Base-by-base conservation (phyloP, 805 yeast species). In the Tetrapisispora phaffii region DNA sequence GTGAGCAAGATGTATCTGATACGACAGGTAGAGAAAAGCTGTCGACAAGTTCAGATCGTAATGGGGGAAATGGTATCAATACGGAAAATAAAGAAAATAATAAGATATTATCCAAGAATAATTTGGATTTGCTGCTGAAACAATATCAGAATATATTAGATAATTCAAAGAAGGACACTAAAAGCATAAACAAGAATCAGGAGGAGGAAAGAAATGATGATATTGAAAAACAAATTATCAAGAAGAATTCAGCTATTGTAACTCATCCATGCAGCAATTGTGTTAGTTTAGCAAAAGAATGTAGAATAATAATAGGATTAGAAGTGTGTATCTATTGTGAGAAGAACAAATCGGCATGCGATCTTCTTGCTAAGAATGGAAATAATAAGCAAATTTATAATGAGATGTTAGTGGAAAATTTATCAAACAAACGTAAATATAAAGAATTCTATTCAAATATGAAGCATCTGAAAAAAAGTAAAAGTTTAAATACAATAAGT, bases 201-300 rank as follows among this genome's bases (percentile, higher is more conserved):
- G 20, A 12, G 34, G 42, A 21, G 4, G 19, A 10, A 3, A 16
- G 17, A 32, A 26, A 7, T 7, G 29, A 3, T 4, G 10, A 7
- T 7, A 20, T n/a, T 8, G 8, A 6, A 4, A 31, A 31, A 13
- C n/a, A 29, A 9, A 21, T 21, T 5, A 26, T 22, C 1, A 8
- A 23, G 26, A 24, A 17, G 37, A 32, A 20, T 16, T 36, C 44
- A 9, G 37, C 16, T n/a, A 38, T 29, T 36, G n/a, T 44, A 13
- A 54, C 50, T 17, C 49, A 52, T 7, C 90, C 94, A 0, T 88
- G 96, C 59, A 95, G 85, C 57, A 86, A 81, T 53, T 89, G 97
- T 62, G 71, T 94, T 35, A 69, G 88, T 47, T 71, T 89, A 40
- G 85, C 85, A 58, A 82, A 83, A 20, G 78, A 84, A 51, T 89